Percentiles rank a stretch among this genome's conserved stretches.
Conservation (phyloP, 164 flowering plant genomes). For the Hamamelis virginiana region DNA sequence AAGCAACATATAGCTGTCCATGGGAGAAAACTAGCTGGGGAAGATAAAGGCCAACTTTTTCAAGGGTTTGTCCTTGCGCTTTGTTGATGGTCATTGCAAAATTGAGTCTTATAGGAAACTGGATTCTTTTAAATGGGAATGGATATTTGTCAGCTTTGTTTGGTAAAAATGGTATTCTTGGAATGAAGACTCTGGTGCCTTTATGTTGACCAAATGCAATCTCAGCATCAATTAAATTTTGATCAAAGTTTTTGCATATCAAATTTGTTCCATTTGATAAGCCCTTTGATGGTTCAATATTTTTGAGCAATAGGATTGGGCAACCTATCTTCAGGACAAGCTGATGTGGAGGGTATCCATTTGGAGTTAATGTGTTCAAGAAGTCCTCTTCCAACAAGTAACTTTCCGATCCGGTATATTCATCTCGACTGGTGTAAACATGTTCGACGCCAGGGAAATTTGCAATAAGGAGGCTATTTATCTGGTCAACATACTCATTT, state of each 20-base stretch:
- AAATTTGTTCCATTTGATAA: background rate
- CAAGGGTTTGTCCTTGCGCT: too few relatives aligned
- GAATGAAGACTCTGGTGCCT: background rate
- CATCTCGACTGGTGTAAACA: background rate
- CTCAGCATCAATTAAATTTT: background rate
- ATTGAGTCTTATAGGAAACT: background rate
- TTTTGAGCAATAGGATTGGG: background rate
- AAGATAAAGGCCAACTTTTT: too few relatives aligned
- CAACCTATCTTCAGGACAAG: too few relatives aligned
- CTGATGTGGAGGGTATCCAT: too few relatives aligned
- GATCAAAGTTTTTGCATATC: background rate
- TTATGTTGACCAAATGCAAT: background rate
- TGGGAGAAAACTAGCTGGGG: too few relatives aligned
- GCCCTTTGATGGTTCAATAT: background rate
- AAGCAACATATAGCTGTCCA: too few relatives aligned
- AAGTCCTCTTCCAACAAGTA: background rate
- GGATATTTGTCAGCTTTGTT: background rate
- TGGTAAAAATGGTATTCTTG: background rate
- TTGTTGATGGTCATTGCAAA: background rate
- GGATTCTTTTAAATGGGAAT: background rate
- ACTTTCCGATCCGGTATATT: background rate
- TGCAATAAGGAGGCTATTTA: background rate
- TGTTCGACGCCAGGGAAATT: background rate
- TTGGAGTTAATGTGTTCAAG: background rate
- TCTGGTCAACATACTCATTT: background rate